A percentile compares a stretch with the other conserved stretches of the same genome.
These are phyloP conservation scores for Zea luxurians DNA, from an alignment of 176 grass and related monocot genomes.

Conservation along the genomic window DNA sequence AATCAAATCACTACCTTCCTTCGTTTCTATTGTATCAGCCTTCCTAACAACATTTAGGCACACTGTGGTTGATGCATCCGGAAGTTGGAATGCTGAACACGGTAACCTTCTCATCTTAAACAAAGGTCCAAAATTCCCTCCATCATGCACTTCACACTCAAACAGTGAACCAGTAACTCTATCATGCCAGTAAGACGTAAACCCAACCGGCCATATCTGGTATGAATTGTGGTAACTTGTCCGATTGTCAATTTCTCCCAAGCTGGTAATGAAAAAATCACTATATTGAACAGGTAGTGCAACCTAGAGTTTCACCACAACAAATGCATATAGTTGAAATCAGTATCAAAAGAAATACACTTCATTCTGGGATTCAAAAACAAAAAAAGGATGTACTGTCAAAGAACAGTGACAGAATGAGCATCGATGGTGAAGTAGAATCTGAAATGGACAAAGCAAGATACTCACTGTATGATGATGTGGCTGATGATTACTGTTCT, in stretches of 20 bases:
- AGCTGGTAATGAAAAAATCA: slow-evolving; percentile 79
- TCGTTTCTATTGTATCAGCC: slow-evolving; percentile 59
- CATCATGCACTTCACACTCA: slow-evolving; percentile 86
- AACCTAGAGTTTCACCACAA: slow-evolving; percentile 57
- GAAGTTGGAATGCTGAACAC: slow-evolving; percentile 73
- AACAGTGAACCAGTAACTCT: slow-evolving; percentile 92
- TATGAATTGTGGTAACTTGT: slow-evolving; percentile 65
- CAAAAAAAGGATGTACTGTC: slow-evolving; percentile 25
- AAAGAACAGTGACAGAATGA: slow-evolving; percentile 21
- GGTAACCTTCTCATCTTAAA: slow-evolving; percentile 86
- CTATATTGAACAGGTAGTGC: slow-evolving; percentile 80
- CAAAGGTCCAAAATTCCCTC: slow-evolving; percentile 69
- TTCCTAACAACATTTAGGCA: slow-evolving; percentile 55
- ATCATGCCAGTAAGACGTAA: slow-evolving; percentile 92
- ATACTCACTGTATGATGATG: slow-evolving; percentile 42
- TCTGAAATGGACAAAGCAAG: slow-evolving; percentile 30
- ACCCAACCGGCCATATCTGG: slow-evolving; percentile 92
- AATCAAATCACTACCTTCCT: slow-evolving; percentile 54
- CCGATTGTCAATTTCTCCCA: slow-evolving; percentile 81
- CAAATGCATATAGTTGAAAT: slow-evolving; percentile 38
- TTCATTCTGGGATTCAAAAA: slow-evolving; percentile 9
- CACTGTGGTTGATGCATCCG: slow-evolving; percentile 71
- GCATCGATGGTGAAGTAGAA: slow-evolving; percentile 22
- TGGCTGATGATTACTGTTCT: slow-evolving; percentile 40
- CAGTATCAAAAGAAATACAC: slow-evolving; percentile 38